Conservation (phyloP, 177 flowering plant genomes). For the Tripterygium wilfordii region DNA sequence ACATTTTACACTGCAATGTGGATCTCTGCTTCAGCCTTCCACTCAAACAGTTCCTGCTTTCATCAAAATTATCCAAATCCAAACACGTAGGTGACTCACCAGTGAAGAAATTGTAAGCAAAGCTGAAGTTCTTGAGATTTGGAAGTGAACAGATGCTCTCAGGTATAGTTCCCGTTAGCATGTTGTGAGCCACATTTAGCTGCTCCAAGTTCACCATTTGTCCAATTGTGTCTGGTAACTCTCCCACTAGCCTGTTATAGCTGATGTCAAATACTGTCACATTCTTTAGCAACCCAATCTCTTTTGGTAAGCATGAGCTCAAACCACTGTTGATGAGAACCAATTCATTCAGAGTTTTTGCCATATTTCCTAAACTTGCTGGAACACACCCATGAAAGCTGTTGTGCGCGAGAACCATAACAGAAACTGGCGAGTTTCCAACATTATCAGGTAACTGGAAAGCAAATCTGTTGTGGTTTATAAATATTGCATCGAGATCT, state of each 20-base stretch:
- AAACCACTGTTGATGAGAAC: constrained; percentile 20
- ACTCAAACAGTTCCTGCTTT: constrained; percentile 20
- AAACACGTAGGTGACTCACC: constrained; percentile 17
- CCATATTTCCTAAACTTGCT: constrained; percentile 18
- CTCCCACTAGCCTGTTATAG: constrained; percentile 18
- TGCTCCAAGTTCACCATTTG: constrained; percentile 19
- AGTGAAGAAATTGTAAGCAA: constrained; percentile 19
- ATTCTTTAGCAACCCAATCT: constrained; percentile 22
- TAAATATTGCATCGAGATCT: constrained; percentile 26
- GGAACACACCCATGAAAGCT: constrained; percentile 26
- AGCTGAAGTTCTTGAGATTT: constrained; percentile 21
- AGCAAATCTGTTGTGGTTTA: constrained; percentile 26
- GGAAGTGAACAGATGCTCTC: constrained; percentile 20
- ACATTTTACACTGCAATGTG: constrained; percentile 5
- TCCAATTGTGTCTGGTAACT: constrained; percentile 16
- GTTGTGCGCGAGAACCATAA: constrained; percentile 26
- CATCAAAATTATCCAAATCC: constrained; percentile 10
- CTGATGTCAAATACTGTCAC: constrained; percentile 23
- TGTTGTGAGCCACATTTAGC: constrained; percentile 26
- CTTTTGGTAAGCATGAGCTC: constrained; percentile 19
- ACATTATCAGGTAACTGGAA: constrained; percentile 23
- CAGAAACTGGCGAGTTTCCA: constrained; percentile 33
- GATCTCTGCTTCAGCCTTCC: constrained; percentile 17
- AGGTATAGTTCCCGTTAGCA: constrained; percentile 21
- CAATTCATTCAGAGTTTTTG: constrained; percentile 18